phyloP scores from a whole-genome alignment of 805 yeast genomes.

The Pichia cephalocereana region DNA sequence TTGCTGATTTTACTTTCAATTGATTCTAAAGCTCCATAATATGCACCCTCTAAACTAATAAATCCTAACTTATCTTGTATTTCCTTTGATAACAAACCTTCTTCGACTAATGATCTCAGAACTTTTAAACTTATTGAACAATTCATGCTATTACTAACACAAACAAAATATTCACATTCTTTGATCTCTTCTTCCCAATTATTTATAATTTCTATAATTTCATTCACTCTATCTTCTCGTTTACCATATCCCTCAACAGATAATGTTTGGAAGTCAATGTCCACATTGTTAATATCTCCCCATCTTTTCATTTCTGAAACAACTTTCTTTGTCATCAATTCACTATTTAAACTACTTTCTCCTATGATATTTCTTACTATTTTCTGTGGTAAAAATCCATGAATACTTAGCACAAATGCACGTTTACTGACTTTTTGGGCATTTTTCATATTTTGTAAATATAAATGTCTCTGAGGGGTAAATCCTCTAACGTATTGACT shows the following conservation, averaged over 20 bases:
- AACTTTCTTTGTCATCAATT: slow-evolving; percentile 73
- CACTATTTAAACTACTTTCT: slow-evolving; percentile 87
- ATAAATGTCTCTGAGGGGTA: slow-evolving; percentile 24
- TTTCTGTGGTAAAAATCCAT: slow-evolving; percentile 87
- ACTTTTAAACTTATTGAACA: slow-evolving; percentile 81
- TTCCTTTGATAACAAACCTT: slow-evolving; percentile 44
- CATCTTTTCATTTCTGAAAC: slow-evolving; percentile 62
- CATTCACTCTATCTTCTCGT: slow-evolving; percentile 71
- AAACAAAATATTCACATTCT: slow-evolving; percentile 66
- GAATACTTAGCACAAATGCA: slow-evolving; percentile 84
- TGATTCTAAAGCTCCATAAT: slow-evolving; percentile 86
- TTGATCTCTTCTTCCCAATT: slow-evolving; percentile 54
- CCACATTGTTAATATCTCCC: slow-evolving; percentile 34
- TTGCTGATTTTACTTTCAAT: slow-evolving; percentile 76
- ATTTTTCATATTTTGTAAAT: slow-evolving; percentile 8
- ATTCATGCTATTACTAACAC: slow-evolving; percentile 91
- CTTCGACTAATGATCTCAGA: slow-evolving; percentile 31
- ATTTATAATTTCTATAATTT: slow-evolving; percentile 56
- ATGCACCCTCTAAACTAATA: slow-evolving; percentile 86
- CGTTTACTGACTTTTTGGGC: slow-evolving; percentile 23
- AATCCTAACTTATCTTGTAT: slow-evolving; percentile 53
- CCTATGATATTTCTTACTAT: slow-evolving; percentile 80
- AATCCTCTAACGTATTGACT: slow-evolving; percentile 14
- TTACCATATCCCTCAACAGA: slow-evolving; percentile 91
- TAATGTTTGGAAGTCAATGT: slow-evolving; percentile 60